Conservation (phyloP, 2,329 filamentous ascomycete species). For the Gnomoniopsis sp. region DNA sequence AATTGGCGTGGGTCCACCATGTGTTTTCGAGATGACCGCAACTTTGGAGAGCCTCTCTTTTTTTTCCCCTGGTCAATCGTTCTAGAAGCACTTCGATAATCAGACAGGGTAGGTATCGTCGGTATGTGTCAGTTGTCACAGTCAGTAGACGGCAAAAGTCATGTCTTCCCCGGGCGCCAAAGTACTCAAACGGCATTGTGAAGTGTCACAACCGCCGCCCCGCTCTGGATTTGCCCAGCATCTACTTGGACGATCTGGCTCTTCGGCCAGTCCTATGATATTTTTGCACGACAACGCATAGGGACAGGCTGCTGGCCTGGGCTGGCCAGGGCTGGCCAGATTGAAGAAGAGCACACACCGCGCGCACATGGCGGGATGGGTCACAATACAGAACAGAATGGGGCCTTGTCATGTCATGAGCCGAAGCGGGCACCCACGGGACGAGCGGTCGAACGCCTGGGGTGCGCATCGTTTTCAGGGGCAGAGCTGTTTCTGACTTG, state of each 20-base stretch:
- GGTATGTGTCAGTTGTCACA: slow-evolving; percentile 2
- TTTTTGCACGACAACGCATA: not conserved
- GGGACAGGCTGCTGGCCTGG: not conserved
- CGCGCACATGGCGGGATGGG: slow-evolving; percentile 5
- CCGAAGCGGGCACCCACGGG: not conserved
- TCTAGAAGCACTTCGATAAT: not conserved
- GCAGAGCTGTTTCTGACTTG: not conserved
- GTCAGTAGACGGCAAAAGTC: not conserved
- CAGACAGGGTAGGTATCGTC: not conserved
- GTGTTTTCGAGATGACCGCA: not conserved
- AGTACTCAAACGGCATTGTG: slow-evolving; percentile 5
- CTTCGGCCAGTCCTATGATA: no score
- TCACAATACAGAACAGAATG: not conserved
- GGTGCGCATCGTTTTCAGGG: not conserved
- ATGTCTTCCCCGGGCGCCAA: slow-evolving; percentile 8
- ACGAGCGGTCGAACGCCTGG: slow-evolving; percentile 11
- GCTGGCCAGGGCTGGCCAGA: no score
- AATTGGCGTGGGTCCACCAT: not conserved
- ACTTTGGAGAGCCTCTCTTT: not conserved
- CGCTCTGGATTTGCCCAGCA: slow-evolving; percentile 2
- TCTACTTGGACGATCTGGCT: not conserved
- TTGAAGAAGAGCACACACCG: slow-evolving; percentile 5
- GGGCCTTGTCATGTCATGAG: not conserved
- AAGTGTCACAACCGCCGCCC: slow-evolving; percentile 11
- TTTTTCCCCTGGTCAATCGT: not conserved